phyloP scores from a whole-genome alignment of 2,329 filamentous ascomycete species.

The Cyphellophora attinorum region DNA sequence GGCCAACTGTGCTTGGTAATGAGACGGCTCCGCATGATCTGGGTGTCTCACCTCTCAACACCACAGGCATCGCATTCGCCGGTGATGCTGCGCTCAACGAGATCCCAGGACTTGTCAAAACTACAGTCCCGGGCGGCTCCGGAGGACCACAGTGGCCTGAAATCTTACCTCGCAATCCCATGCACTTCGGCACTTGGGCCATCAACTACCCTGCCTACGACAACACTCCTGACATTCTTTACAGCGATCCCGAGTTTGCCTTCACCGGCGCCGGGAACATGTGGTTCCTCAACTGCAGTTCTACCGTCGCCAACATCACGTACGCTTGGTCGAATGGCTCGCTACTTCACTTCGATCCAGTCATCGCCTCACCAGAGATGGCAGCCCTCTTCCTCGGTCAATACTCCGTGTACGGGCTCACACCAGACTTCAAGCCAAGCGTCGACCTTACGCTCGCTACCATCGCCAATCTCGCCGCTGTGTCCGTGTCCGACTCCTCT shows the following conservation, averaged over 20 bases:
- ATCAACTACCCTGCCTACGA: slow-evolving; percentile 7
- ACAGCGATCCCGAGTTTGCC: neutral
- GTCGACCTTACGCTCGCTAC: no score
- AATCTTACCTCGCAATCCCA: neutral
- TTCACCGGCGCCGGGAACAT: neutral
- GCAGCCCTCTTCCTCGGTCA: no score
- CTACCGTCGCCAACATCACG: slow-evolving; percentile 6
- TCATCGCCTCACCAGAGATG: slow-evolving; percentile 5
- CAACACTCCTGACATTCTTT: slow-evolving; percentile 5
- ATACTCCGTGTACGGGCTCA: no score
- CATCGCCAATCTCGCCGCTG: no score
- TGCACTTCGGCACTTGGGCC: slow-evolving; percentile 3
- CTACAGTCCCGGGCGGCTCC: neutral
- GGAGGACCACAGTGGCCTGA: no score
- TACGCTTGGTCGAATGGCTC: slow-evolving; percentile 6
- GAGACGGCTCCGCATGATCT: no score
- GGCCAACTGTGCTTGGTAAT: no score
- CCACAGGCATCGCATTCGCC: slow-evolving; percentile 1
- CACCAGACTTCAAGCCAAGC: no score
- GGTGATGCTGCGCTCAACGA: slow-evolving; percentile 1
- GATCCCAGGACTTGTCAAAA: neutral
- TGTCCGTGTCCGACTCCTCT: no score
- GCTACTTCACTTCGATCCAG: slow-evolving; percentile 1
- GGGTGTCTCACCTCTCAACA: no score
- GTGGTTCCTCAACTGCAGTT: no score